A percentile compares a stretch with the other conserved stretches of the same genome.
Evolutionary conservation across 2,329 filamentous ascomycete genomes (phyloP).

Genomic region (Escovopsis sp.): DNA sequence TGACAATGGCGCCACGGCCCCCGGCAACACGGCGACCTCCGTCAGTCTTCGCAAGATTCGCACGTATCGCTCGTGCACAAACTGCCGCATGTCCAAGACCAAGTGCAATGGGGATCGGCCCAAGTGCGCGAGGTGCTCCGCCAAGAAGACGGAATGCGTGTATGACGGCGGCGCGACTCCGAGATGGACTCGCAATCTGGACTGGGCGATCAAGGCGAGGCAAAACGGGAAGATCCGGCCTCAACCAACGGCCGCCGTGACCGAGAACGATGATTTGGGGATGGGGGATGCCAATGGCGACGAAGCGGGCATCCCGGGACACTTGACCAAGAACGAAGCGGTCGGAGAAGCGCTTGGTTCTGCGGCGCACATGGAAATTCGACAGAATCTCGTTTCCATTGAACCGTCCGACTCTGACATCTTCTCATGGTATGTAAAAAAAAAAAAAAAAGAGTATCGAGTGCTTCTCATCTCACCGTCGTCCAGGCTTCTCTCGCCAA

Average conservation of each 20-base stretch:
- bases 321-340: no score
- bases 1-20: slow-evolving; percentile 17
- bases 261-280: neutral
- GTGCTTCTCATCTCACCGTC: neutral
- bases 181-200: slow-evolving; percentile 22
- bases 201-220: slow-evolving; percentile 8
- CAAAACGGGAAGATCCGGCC: neutral
- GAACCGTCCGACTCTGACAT: slow-evolving; percentile 4
- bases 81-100: slow-evolving; percentile 26
- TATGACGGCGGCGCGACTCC: slow-evolving; percentile 25
- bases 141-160: slow-evolving; percentile 21
- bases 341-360: neutral
- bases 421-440: slow-evolving; percentile 7
- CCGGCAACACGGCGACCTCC: slow-evolving; percentile 12
- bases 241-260: neutral
- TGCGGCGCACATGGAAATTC: neutral
- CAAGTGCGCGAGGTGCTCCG: slow-evolving; percentile 21
- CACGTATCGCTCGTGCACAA: slow-evolving; percentile 25
- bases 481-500: slow-evolving; percentile 19
- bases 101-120: slow-evolving; percentile 28
- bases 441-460: neutral
- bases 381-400: slow-evolving; percentile 5
- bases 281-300: slow-evolving; percentile 1
- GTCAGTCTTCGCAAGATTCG: slow-evolving; percentile 22
- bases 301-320: no score